Base-by-base conservation (phyloP, 495 filamentous ascomycete species). In the Tuber umbilicatum region DNA sequence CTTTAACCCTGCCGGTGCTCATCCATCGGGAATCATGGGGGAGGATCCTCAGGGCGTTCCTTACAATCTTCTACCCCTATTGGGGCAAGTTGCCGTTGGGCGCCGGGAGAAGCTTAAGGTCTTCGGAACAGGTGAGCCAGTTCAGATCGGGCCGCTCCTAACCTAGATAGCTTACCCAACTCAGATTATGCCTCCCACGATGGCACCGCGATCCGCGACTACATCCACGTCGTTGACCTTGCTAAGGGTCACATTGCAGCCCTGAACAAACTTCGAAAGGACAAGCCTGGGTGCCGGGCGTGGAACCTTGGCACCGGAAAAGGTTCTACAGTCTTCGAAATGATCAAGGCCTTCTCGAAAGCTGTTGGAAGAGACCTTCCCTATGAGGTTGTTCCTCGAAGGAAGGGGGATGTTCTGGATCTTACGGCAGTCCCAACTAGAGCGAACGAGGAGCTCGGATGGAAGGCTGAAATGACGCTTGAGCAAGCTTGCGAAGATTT, bases 291-390 rank as follows among this genome's bases (percentile, higher is more conserved):
- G 74, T 93, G 97, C 70, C 89, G 92, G 74, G 94, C 94, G 74
- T 99, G 96, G 96, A 99, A 99, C 86, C 83, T 99, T 73, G 95
- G 95, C 37, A 97, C 94, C n/a, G 95, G 95, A 50, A 91, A 90
- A 81, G 95, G 95, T 75, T 94, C 91, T 84, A 98, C 96, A 17
- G 95, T 99, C 45, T 94, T 93, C 84, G 93, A 99, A 82, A 99
- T 99, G 89, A 91, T 99, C 88, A 92, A 92, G 73, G 93, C 96
- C 74, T 99, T 99, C 86, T 92, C 89, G 82, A 84, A 88, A 47
- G 92, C 93, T 43, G 93, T 97, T 40, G 94, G 95, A 72, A 89
- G 88, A 60, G 89, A 94, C 73, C 87, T 98, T 35, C 89, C 92
- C 41, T 98, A 97, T 85, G 87, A 97, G 82, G 91, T 97, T 55